Base-by-base conservation (phyloP, 345 rosid genomes). In the Populus ilicifolia region DNA sequence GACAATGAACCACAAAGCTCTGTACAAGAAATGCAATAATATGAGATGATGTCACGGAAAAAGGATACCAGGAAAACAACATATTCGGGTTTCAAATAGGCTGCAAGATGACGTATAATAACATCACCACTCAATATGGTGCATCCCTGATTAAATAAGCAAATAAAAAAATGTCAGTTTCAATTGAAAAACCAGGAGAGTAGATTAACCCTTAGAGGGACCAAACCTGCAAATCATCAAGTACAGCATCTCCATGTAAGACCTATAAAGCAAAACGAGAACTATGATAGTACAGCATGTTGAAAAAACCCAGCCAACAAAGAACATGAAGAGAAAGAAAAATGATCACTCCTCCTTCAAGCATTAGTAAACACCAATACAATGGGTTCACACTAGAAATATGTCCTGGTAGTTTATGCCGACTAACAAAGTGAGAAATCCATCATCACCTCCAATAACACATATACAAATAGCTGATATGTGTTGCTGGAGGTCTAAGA, bases 41-140 rank as follows among this genome's bases (percentile, higher is more conserved):
- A 41, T 41, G 44, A 9, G 11, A 41, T 2, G 18, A 61, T 14
- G 56, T 27, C 56, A 39, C 61, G 52, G 69, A 73, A 23, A 76
- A 79, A 86, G 96, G 98, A 93, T 94, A 93, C 97, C 63, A 95
- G 99, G 73, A 95, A 95, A 70, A 95, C 94, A 25, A 93, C 97
- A 72, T 89, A 93, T 82, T 88, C 89, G 5, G 98, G 98, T 80
- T 87, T 89, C 88, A 89, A 77, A 69, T 89, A 81, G 38, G 86
- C 91, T 74, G 98, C 98, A 74, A 95, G 92, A 80, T 90, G 92
- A 35, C 96, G 92, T 75, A 89, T 93, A 77, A 95, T 93, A 67
- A 95, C 97, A 83, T 95, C 98, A 78, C 98, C 99, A 39, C 98
- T 93, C 86, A 93, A 80, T 82, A 91, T 93, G 81, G 99, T 92